Conservation (phyloP, 768 basidiomycete species). For the Leccinum longicurvipes region DNA sequence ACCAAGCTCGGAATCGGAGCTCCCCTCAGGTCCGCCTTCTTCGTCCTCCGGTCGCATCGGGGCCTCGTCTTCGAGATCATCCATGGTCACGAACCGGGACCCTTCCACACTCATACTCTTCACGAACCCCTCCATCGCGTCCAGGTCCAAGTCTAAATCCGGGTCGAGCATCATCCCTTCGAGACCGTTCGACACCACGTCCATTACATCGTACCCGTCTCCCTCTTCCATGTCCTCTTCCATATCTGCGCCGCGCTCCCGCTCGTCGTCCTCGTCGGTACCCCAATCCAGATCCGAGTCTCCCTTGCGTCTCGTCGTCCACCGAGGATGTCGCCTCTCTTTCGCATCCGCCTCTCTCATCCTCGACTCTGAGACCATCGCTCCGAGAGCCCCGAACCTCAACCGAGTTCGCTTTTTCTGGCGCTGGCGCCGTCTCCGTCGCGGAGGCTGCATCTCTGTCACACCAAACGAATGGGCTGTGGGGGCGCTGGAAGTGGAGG, state of each 20-base stretch:
- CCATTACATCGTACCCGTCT: slow-evolving; percentile 24
- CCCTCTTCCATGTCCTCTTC: slow-evolving; percentile 11
- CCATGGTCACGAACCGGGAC: slow-evolving; percentile 53
- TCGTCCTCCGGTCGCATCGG: slow-evolving; percentile 50
- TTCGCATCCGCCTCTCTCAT: slow-evolving; percentile 35
- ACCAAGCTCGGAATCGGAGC: slow-evolving; percentile 25
- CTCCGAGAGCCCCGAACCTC: slow-evolving; percentile 50
- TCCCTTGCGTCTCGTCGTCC: slow-evolving; percentile 51
- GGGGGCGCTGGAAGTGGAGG: slow-evolving; percentile 2
- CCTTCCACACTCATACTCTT: slow-evolving; percentile 48
- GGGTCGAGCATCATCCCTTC: slow-evolving; percentile 66
- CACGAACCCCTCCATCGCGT: slow-evolving; percentile 54
- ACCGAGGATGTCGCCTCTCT: slow-evolving; percentile 36
- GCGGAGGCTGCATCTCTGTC: slow-evolving; percentile 23
- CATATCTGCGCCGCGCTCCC: background rate
- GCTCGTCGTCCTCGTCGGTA: slow-evolving; percentile 34
- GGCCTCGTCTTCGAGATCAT: slow-evolving; percentile 59
- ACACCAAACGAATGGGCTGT: slow-evolving; percentile 20
- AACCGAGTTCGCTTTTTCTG: slow-evolving; percentile 16
- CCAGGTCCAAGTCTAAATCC: slow-evolving; percentile 45
- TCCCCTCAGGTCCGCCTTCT: slow-evolving; percentile 28
- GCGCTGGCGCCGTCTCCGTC: slow-evolving; percentile 20
- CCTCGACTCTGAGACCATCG: slow-evolving; percentile 51
- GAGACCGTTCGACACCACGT: slow-evolving; percentile 27
- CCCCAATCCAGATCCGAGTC: slow-evolving; percentile 75